Evolutionary conservation across 2,329 filamentous ascomycete species (phyloP).

Genomic region (Rachicladosporium sp.): DNA sequence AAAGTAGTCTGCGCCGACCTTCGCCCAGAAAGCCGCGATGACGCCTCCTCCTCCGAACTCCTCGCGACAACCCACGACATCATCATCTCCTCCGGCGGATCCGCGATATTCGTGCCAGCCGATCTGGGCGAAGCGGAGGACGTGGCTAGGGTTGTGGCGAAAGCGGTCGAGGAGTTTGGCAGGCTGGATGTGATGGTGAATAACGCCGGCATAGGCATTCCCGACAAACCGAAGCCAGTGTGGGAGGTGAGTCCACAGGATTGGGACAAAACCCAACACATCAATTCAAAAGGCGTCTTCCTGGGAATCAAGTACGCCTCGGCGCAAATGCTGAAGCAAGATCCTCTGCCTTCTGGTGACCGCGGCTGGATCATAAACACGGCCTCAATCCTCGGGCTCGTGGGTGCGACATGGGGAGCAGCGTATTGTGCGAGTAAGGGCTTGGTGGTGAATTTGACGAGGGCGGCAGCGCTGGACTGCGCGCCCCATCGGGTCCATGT

Average conservation of each 20-base stretch:
- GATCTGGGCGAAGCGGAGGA: constrained; percentile 19
- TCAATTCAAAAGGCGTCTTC: constrained; percentile 30
- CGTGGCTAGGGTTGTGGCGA: constrained; percentile 18
- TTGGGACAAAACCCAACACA: constrained; percentile 31
- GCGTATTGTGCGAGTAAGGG: constrained; percentile 19
- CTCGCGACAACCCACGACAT: constrained; percentile 21
- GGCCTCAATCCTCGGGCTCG: constrained; percentile 31
- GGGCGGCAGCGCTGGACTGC: constrained; percentile 17
- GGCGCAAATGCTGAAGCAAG: constrained; percentile 39
- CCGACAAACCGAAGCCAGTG: constrained; percentile 21
- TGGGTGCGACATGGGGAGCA: constrained; percentile 15
- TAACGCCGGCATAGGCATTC: constrained; percentile 58
- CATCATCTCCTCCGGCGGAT: constrained; percentile 19
- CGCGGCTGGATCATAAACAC: constrained; percentile 41
- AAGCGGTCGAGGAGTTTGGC: constrained; percentile 50
- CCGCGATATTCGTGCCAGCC: constrained; percentile 25
- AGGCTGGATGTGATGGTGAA: constrained; percentile 59
- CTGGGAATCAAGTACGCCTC: constrained; percentile 35
- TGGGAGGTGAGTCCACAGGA: constrained; percentile 35
- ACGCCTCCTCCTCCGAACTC: constrained; percentile 9
- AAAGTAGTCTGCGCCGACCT: constrained; percentile 19
- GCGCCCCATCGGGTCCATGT: constrained; percentile 18
- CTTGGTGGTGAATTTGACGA: constrained; percentile 17
- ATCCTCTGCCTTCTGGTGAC: constrained; percentile 26
- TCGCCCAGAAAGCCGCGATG: constrained; percentile 10